Evolutionary conservation across 192 early-diverging fungal genomes (phyloP).

Genomic region (Coemansia sp.): DNA sequence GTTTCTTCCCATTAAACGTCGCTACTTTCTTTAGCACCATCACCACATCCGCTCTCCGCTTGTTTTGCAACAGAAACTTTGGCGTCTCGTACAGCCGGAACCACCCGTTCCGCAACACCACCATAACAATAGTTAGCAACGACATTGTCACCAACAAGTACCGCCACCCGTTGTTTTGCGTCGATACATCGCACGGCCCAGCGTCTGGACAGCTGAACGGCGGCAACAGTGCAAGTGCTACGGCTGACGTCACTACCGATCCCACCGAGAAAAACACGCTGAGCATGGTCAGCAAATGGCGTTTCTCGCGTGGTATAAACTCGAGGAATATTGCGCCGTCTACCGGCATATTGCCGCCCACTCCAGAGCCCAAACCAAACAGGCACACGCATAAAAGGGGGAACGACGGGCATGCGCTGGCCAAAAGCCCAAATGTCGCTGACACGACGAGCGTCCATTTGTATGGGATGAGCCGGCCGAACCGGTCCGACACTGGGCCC

Average conservation of each 20-base stretch:
- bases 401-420: conserved; percentile 68
- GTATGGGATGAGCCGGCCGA: conserved; percentile 75
- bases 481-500: conserved; percentile 71
- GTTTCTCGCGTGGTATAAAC: conserved; percentile 75
- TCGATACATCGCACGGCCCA: conserved; percentile 55
- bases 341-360: conserved; percentile 64
- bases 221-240: conserved; percentile 68
- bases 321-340: conserved; percentile 82
- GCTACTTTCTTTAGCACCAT: conserved; percentile 67
- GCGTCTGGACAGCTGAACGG: conserved; percentile 63
- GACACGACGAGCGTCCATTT: conserved; percentile 73
- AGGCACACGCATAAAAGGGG: conserved; percentile 60
- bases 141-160: conserved; percentile 66
- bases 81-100: conserved; percentile 77
- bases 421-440: conserved; percentile 66
- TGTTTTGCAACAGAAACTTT: conserved; percentile 70
- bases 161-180: conserved; percentile 78
- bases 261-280: conserved; percentile 84
- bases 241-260: conserved; percentile 65
- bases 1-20: conserved; percentile 57
- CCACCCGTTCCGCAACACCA: conserved; percentile 64
- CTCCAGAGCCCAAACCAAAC: conserved; percentile 74
- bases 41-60: conserved; percentile 64
- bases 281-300: conserved; percentile 78
- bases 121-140: conserved; percentile 66